Base-by-base conservation (phyloP, 73 alveolate species). In the Tetrahymena malaccensis region DNA sequence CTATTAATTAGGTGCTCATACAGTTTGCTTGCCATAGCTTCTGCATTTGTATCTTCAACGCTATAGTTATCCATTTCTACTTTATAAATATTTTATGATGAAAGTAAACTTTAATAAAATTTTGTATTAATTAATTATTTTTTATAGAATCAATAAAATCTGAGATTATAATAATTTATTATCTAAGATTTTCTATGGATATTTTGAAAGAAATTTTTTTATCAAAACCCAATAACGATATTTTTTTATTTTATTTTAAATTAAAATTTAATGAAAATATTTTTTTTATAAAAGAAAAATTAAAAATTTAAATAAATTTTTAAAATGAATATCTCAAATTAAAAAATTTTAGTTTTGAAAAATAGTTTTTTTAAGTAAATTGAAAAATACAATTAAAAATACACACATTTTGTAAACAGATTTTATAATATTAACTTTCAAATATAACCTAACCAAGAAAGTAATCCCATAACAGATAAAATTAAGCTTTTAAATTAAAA, bases 1-100 rank as follows among this genome's bases (percentile, higher is more conserved):
- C 33, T 21, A 38, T 25, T 19, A 7, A 19, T 25, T 93, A 43
- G 6, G 17, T 10, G n/a, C 4, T 43, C 50, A 93, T 95, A 95
- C 97, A 95, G 84, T 34, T 95, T 95, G 40, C 95, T 94, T 31
- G 85, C 35, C 37, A 94, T 95, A 25, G 97, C 97, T 43, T 95
- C 97, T 34, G 95, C 97, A 95, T 95, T 95, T 43, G 97, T 95
- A 57, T 95, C 97, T 40, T 95, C 95, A 85, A 95, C 97, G 22
- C 89, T 70, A 70, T 70, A 70, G 22, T 70, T 70, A 70, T 70
- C 89, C 89, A 70, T 70, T 70, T 70, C 89, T 70, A 70, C 89
- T 70, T 33, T 70, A 70, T 2, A 19, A 70, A 70, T 19, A 19
- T 70, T 27, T 22, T 10, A 27, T 27, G 37, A 31, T 70, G 17